Evolutionary conservation across 768 basidiomycete genomes (phyloP), one percentile per base, ranked within the genome.

Genomic region (Holtermanniella nyarrowii): DNA sequence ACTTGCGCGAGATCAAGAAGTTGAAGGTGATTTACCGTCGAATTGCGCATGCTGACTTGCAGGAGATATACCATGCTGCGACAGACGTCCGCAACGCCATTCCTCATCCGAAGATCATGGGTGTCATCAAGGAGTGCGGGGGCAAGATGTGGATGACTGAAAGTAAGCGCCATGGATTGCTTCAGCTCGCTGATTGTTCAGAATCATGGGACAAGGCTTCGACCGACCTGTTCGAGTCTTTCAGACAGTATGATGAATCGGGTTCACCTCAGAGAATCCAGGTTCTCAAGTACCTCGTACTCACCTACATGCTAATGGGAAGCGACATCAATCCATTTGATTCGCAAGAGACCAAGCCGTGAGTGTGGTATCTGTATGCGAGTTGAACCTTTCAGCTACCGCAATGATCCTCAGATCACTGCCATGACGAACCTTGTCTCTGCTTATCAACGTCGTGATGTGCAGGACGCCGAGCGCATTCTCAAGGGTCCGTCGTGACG

Each of bases 81-180:
- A 86, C 86, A 57, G 80, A 82, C 42, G 87, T 99, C 47, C 85
- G 88, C 21, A 90, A 88, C 5, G 95, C 95, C 10, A 96, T 99
- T 55, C 90, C 95, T 14, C 95, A 97, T 74, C 95, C 95, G 10
- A 80, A 89, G 25, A 96, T 97, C 65, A 91, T 96, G 85, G 95
- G 93, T 41, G 88, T 97, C 47, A 97, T 99, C 74, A 88, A 91
- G 67, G 95, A 99, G 72, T 97, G 93, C 60, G 95, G 95, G 14
- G 95, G 95, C 2, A 99, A 99, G 74, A 99, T 99, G 95, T 97
- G 95, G 91, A 97, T 99, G 95, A 89, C 88, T 53, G 95, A 97
- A 77, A 86, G 93, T 85, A 71, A 64, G 82, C 23, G 16, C 37
- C 12, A 16, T 42, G 31, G n/a, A 22, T 23, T 20, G 23, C 42